A percentile compares a stretch with the other conserved stretches of the same genome.
Conservation (phyloP, 257 asterid species). For the Eucommia ulmoides region DNA sequence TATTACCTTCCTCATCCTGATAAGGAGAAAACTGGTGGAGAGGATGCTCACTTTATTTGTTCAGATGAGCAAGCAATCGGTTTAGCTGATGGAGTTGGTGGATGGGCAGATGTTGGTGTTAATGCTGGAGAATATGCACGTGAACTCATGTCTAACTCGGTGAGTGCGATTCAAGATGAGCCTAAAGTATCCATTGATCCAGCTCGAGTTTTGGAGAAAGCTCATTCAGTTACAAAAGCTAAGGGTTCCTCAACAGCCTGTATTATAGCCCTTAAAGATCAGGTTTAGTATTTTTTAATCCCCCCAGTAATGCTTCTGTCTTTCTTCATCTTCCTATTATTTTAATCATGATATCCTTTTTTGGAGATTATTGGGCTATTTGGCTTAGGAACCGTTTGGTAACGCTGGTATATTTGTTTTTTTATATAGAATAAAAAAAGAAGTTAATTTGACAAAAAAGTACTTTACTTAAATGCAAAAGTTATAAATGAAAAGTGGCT, state of each 20-base stretch:
- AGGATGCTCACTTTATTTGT: slow-evolving; percentile 86
- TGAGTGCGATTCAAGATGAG: slow-evolving; percentile 37
- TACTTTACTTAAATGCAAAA: too few species aligned
- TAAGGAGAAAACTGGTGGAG: slow-evolving; percentile 78
- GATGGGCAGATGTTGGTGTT: slow-evolving; percentile 89
- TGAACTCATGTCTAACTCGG: slow-evolving; percentile 67
- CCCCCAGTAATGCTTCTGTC: neutral
- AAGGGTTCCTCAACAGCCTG: slow-evolving; percentile 92
- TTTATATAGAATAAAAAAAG: too few species aligned
- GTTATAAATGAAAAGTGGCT: too few species aligned
- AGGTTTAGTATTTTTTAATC: too few species aligned
- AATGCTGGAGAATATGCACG: slow-evolving; percentile 80
- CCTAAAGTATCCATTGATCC: slow-evolving; percentile 41
- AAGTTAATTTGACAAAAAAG: too few species aligned
- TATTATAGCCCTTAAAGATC: slow-evolving; percentile 51
- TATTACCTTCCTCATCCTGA: slow-evolving; percentile 84
- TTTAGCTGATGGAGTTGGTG: slow-evolving; percentile 95
- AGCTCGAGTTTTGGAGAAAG: slow-evolving; percentile 56
- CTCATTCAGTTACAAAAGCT: slow-evolving; percentile 46
- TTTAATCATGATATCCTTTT: too few species aligned
- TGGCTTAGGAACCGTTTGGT: too few species aligned
- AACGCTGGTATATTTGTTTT: too few species aligned
- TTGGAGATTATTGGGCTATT: too few species aligned
- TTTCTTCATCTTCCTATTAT: too few species aligned
- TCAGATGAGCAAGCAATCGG: slow-evolving; percentile 68